Evolutionary conservation across 371 early-diverging fungal species (phyloP), one percentile per base, ranked within the genome.

Genomic region (Mortierella sp.): DNA sequence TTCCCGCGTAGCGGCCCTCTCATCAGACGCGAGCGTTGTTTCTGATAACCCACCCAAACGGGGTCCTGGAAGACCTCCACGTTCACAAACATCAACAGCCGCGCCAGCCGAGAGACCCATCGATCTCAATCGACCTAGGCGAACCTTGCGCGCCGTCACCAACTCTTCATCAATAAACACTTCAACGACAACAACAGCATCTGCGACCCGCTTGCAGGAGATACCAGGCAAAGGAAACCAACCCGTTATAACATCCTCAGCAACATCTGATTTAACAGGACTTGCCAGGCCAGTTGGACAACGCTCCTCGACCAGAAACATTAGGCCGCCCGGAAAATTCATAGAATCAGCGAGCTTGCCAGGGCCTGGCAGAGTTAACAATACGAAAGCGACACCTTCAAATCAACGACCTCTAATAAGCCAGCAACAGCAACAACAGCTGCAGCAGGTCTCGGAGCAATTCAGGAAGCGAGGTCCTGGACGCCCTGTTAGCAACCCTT

Each of bases 291-390:
- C 60, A 24, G 35, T 28, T 22, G 71, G 64, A 28, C 79, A 79
- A 52, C 67, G 79, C 9, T 43, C 76, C 24, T 81, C 81, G 2
- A 62, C 68, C 3, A 68, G 81, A 18, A 64, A 68, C 26, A 65
- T 72, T 24, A 69, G 81, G 30, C 65, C 76, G 0, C 81, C 81
- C 20, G 72, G 60, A 57, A 75, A 75, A 58, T 71, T 64, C 35
- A 26, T 61, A 8, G 45, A 45, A 26, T 28, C 51, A 14, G 16
- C n/a, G n/a, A 26, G 26, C 18, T 18, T 57, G 26, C 0, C 49
- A 14, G 26, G 57, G 37, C 8, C 58, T 22, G 43, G 45, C 58
- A 49, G 54, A 43, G 35, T 16, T 55, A 73, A 45, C 47, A 20
- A 28, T 22, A 3, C 66, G 12, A 68, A 24, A 57, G 69, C 73